Conservation (phyloP, 257 asterid species). For the Capsicum baccatum region DNA sequence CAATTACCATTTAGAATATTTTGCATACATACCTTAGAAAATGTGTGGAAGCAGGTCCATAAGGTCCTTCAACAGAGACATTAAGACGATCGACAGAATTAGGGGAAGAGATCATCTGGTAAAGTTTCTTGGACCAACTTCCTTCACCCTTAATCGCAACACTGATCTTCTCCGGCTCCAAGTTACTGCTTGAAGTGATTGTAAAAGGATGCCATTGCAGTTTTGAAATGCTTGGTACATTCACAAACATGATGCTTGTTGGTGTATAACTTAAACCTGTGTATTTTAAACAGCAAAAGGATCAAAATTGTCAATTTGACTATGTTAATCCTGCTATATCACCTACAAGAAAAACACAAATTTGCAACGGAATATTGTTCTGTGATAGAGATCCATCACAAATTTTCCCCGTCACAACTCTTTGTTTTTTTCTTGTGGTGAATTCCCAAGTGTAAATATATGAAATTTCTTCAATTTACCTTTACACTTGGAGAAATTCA, state of each 20-base stretch:
- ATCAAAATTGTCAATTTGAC: background rate
- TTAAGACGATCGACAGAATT: slow-evolving; percentile 58
- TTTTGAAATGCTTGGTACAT: slow-evolving; percentile 75
- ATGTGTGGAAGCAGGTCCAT: slow-evolving; percentile 76
- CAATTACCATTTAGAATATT: background rate
- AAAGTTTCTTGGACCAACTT: slow-evolving; percentile 74
- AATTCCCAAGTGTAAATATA: background rate
- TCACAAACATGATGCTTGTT: slow-evolving; percentile 76
- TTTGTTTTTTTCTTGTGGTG: background rate
- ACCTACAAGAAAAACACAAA: background rate
- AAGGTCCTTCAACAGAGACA: slow-evolving; percentile 83
- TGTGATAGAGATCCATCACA: background rate
- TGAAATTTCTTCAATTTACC: slow-evolving; percentile 37
- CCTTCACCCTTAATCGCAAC: slow-evolving; percentile 75
- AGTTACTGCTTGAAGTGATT: slow-evolving; percentile 63
- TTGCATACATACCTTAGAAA: slow-evolving; percentile 57
- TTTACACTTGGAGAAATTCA: slow-evolving; percentile 70
- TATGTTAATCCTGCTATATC: background rate
- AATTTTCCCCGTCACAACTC: background rate
- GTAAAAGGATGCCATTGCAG: slow-evolving; percentile 97
- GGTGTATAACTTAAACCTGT: slow-evolving; percentile 67
- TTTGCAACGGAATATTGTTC: background rate
- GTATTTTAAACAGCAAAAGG: background rate
- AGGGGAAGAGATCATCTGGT: slow-evolving; percentile 66
- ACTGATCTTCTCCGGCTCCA: slow-evolving; percentile 74